phyloP scores from a whole-genome alignment of 179 eudicot species.

The Vitellaria paradoxa region DNA sequence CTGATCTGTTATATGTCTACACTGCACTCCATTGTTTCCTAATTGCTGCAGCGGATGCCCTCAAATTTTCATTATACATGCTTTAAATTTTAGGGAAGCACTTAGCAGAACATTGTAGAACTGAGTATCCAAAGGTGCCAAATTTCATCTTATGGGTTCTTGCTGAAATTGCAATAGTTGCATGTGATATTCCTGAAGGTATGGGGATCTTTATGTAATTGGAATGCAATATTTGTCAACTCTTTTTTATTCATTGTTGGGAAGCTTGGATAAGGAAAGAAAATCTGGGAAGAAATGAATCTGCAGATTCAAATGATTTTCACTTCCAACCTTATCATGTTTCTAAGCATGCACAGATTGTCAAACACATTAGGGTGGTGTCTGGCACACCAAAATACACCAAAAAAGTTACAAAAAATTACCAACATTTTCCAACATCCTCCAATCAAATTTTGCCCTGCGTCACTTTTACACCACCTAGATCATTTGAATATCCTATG shows the following conservation, averaged over 20 bases:
- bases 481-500: not conserved
- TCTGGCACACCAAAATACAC: too few relatives aligned
- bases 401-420: too few relatives aligned
- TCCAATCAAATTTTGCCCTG: too few relatives aligned
- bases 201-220: slow-evolving; percentile 13
- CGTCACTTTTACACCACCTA: too few relatives aligned
- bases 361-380: slow-evolving; percentile 2
- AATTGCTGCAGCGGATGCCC: not conserved
- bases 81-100: slow-evolving; percentile 61
- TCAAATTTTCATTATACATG: not conserved
- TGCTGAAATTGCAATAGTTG: slow-evolving; percentile 88
- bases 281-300: not conserved
- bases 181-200: slow-evolving; percentile 99
- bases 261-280: not conserved
- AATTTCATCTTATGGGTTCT: slow-evolving; percentile 87
- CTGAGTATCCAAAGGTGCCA: slow-evolving; percentile 78
- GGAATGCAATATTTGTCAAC: not conserved
- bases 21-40: not conserved
- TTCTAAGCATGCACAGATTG: not conserved
- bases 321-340: not conserved
- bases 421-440: too few relatives aligned
- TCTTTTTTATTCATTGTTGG: not conserved
- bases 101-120: slow-evolving; percentile 92
- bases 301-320: not conserved
- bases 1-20: not conserved